Evolutionary conservation across 495 filamentous ascomycete species (phyloP), one percentile per base, ranked within the genome.

Genomic region (Podospora anserina): DNA sequence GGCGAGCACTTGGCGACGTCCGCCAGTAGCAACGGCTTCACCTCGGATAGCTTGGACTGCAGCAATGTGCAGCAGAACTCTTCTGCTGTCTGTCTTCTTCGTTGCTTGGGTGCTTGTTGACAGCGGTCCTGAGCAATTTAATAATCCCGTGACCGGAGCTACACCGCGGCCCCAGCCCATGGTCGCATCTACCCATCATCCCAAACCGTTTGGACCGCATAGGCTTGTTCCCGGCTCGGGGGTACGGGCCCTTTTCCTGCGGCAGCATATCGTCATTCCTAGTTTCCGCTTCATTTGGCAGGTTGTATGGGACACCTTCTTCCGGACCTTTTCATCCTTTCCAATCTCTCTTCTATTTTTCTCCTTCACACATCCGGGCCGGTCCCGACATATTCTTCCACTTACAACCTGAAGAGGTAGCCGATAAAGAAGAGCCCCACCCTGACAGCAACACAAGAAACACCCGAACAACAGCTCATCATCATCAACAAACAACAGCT

Each of bases 251-350:
- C 15, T 49, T 49, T 49, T 49, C 15, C 39, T 49, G 39, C 39
- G 39, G 39, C 9, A 7, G 30, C 39, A 49, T 49, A 49, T 49
- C 39, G 39, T 49, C 39, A 49, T 49, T 16, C 39, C 15, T 16
- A 49, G 30, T 32, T 5, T 32, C 30, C 30, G 30, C 30, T 32
- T 32, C 30, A 32, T 32, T 32, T 32, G 30, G 30, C 30, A 32
- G 30, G 30, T 32, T 32, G 57, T 60, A 65, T 71, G 53, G 63
- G 59, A 53, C 57, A 39, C 16, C 16, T 6, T 61, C 60, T 54
- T 70, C 69, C 69, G 69, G 61, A 16, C 23, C 59, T 56, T 61
- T 71, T 65, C 39, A 61, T 68, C 53, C 60, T 66, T 66, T 58
- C 18, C n/a, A 49, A 32, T 65, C 28, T 28, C 62, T 16, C 39